Conservation (phyloP, 2,329 filamentous ascomycete species). For the Exophiala sp. region DNA sequence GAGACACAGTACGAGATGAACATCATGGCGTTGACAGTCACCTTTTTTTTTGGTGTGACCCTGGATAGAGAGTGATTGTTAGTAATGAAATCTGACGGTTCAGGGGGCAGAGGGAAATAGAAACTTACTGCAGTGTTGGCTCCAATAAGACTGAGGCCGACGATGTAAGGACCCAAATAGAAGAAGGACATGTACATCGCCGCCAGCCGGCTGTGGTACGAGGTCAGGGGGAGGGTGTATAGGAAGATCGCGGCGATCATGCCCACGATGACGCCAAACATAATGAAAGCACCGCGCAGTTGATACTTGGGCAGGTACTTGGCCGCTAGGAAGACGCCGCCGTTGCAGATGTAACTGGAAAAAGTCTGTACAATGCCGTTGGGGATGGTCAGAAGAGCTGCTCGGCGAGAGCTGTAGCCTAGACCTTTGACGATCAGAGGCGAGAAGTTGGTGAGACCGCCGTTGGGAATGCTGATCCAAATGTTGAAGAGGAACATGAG, state of each 20-base stretch:
- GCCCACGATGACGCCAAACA: conserved; percentile 41
- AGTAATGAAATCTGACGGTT: no score
- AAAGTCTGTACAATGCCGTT: conserved; percentile 40
- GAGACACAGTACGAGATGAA: conserved; percentile 32
- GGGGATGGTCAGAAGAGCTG: conserved; percentile 44
- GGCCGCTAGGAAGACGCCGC: conserved; percentile 37
- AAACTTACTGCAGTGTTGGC: conserved; percentile 33
- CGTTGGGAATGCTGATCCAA: conserved; percentile 38
- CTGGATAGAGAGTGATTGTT: neutral
- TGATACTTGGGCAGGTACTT: conserved; percentile 37
- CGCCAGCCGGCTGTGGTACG: conserved; percentile 38
- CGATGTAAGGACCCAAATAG: conserved; percentile 32
- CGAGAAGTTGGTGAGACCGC: conserved; percentile 40
- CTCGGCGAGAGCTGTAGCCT: conserved; percentile 40
- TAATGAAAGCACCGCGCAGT: conserved; percentile 40
- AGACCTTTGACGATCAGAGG: conserved; percentile 41
- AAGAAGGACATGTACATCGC: conserved; percentile 43
- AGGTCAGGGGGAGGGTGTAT: conserved; percentile 34
- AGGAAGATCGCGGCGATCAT: conserved; percentile 40
- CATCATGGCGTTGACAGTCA: conserved; percentile 44
- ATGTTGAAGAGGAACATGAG: conserved; percentile 35
- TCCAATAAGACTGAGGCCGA: conserved; percentile 25
- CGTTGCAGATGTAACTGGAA: conserved; percentile 37
- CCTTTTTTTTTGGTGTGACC: conserved; percentile 47
- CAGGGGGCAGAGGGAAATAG: no score